Percentiles rank a stretch among this genome's conserved stretches.
Evolutionary conservation across 768 basidiomycete genomes (phyloP).

Genomic region (Auriscalpium orientale): DNA sequence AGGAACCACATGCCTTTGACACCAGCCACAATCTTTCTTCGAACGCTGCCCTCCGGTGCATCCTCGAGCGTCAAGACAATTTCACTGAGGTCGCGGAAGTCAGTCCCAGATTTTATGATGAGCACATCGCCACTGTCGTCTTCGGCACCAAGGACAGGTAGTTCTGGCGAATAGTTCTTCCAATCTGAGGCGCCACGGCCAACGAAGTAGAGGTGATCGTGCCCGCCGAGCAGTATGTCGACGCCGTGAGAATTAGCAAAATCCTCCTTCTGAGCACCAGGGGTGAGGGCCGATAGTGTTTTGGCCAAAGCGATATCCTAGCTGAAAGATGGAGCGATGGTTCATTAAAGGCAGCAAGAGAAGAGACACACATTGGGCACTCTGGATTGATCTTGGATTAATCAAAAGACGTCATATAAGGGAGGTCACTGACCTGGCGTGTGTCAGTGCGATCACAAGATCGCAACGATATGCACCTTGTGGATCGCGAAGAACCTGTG

Average conservation of each 20-base stretch:
- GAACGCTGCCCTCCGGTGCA: slow-evolving; percentile 53
- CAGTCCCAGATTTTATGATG: slow-evolving; percentile 80
- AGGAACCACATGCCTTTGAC: slow-evolving; percentile 42
- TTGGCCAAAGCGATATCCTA: slow-evolving; percentile 72
- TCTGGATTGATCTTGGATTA: slow-evolving; percentile 7
- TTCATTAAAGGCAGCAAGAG: background rate
- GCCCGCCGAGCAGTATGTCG: slow-evolving; percentile 80
- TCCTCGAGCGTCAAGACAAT: slow-evolving; percentile 54
- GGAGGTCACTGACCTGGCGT: slow-evolving; percentile 48
- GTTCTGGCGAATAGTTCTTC: slow-evolving; percentile 52
- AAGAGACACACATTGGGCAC: slow-evolving; percentile 24
- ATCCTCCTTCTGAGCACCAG: slow-evolving; percentile 39
- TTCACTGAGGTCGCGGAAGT: slow-evolving; percentile 83
- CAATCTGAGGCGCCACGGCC: slow-evolving; percentile 59
- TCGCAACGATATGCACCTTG: slow-evolving; percentile 65
- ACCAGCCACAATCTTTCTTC: slow-evolving; percentile 54
- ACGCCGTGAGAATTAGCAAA: slow-evolving; percentile 61
- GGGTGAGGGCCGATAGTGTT: slow-evolving; percentile 51
- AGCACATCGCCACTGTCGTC: slow-evolving; percentile 65
- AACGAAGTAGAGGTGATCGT: slow-evolving; percentile 79
- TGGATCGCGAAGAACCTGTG: slow-evolving; percentile 64
- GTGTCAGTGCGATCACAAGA: slow-evolving; percentile 79
- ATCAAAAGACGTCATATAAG: background rate
- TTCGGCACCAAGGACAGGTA: slow-evolving; percentile 57
- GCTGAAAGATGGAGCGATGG: background rate